A percentile compares a stretch with the other conserved stretches of the same genome.
phyloP scores from a whole-genome alignment of 2,329 filamentous ascomycete genomes.

The Diplocarpon mali region DNA sequence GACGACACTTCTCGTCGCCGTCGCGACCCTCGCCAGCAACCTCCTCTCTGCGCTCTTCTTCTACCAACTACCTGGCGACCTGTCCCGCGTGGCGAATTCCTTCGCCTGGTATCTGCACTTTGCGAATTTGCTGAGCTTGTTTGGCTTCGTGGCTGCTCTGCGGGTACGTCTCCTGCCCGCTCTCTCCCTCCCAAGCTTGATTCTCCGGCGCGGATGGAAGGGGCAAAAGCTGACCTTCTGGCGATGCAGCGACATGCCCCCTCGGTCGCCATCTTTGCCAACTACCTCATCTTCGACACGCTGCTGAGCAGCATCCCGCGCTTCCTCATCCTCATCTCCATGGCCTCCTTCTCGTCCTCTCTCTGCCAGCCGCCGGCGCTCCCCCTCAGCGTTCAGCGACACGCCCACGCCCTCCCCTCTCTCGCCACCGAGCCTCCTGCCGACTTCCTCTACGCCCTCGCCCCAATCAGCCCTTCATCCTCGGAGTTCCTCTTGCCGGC shows the following conservation, averaged over 20 bases:
- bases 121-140: conserved; percentile 29
- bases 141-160: conserved; percentile 34
- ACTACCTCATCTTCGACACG: conserved; percentile 26
- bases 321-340: conserved; percentile 20
- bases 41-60: conserved; percentile 24
- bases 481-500: not conserved
- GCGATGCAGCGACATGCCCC: conserved; percentile 21
- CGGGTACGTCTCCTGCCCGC: conserved; percentile 26
- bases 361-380: conserved; percentile 10
- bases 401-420: conserved; percentile 7
- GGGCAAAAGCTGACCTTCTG: not conserved
- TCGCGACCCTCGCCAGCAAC: conserved; percentile 24
- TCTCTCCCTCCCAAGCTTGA: not conserved
- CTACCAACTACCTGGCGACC: conserved; percentile 26
- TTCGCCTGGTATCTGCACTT: conserved; percentile 31
- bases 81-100: conserved; percentile 24
- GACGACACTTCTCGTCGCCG: conserved; percentile 22
- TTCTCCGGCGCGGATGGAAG: not conserved
- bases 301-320: conserved; percentile 23
- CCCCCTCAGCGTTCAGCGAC: not conserved
- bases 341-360: conserved; percentile 14
- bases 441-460: not conserved
- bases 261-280: conserved; percentile 23
- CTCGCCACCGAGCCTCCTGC: conserved; percentile 6
- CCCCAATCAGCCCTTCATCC: not conserved